These are phyloP conservation scores for Strigomonas oncopelti DNA, from an alignment of 208 protist species.

Conservation along the genomic window DNA sequence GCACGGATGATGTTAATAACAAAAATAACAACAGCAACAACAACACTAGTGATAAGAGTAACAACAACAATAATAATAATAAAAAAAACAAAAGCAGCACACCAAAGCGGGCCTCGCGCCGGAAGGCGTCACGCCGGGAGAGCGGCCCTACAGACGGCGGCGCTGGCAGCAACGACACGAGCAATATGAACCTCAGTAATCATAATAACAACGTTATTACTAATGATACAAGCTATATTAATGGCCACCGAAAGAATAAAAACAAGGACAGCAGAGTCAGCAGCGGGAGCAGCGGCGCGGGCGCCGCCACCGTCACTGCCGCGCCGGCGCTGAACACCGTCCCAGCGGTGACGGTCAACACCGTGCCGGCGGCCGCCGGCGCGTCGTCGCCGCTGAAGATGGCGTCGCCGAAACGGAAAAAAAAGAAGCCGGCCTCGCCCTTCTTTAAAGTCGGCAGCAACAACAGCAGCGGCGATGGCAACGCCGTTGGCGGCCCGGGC, in stretches of 20 bases:
- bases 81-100: not conserved
- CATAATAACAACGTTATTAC: not conserved
- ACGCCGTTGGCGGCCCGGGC: not conserved
- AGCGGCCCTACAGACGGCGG: not conserved
- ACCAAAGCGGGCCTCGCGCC: too few species aligned
- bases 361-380: too few species aligned
- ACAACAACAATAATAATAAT: conserved; percentile 8
- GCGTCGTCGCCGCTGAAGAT: too few species aligned
- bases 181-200: not conserved
- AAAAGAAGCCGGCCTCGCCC: too few species aligned
- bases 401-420: too few species aligned
- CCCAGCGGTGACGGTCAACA: too few species aligned
- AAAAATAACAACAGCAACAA: not conserved
- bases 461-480: not conserved
- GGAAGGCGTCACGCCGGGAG: too few species aligned
- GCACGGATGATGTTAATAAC: conserved; percentile 1
- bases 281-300: too few species aligned
- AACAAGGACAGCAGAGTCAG: too few species aligned
- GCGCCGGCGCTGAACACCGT: too few species aligned
- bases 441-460: not conserved
- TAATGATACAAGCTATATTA: conserved; percentile 1
- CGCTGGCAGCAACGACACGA: not conserved
- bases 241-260: not conserved
- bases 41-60: not conserved
- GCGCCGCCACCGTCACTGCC: too few species aligned